Conservation (phyloP, 2,329 filamentous ascomycete species). For the Botrytis fabae region DNA sequence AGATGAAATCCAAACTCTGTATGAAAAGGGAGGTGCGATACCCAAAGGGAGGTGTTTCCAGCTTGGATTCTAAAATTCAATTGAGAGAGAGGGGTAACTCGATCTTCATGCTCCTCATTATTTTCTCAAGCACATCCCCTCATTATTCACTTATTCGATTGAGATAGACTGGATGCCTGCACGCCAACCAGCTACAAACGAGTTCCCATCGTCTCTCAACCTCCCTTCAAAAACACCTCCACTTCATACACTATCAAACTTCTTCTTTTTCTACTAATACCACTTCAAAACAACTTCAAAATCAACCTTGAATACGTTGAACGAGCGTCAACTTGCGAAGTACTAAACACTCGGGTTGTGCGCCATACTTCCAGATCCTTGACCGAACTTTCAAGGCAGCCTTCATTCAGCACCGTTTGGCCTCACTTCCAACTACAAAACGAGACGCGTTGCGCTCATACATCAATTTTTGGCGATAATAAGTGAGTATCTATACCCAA, state of each 20-base stretch:
- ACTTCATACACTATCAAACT: background rate
- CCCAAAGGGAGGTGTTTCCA: background rate
- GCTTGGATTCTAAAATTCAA: background rate
- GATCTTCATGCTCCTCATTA: background rate
- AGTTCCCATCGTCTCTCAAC: background rate
- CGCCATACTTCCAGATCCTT: background rate
- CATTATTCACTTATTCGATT: background rate
- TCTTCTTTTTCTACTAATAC: background rate
- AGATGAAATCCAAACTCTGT: background rate
- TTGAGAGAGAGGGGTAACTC: background rate
- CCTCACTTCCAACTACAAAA: background rate
- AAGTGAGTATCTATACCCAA: background rate
- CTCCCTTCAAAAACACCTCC: background rate
- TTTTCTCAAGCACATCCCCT: background rate
- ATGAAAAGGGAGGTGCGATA: constrained; percentile 1
- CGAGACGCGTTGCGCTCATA: background rate
- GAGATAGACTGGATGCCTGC: background rate
- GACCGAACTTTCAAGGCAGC: background rate
- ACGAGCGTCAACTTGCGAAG: background rate
- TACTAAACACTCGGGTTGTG: background rate
- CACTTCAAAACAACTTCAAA: background rate
- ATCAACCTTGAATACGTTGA: background rate
- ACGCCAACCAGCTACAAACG: background rate
- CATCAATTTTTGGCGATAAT: no score
- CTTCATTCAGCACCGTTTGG: background rate